Percentiles rank a stretch among this genome's conserved stretches.
These are phyloP conservation scores for Cyclostephanos invisitatus DNA, from an alignment of 108 stramenopile species.

Conservation along the genomic window DNA sequence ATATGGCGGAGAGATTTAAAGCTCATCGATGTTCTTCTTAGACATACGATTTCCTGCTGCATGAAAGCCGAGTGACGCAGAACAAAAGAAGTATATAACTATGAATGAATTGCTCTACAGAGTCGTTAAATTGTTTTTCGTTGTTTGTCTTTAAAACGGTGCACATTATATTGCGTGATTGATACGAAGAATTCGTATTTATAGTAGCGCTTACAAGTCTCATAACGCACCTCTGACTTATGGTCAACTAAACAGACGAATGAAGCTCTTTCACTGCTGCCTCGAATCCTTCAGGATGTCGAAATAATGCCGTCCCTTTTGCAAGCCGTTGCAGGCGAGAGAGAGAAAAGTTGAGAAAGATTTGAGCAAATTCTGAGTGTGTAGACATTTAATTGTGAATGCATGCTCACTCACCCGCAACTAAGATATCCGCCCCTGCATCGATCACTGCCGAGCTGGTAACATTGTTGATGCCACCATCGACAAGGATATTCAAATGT, in stretches of 20 bases:
- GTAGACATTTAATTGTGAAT: not conserved
- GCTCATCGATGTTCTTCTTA: not conserved
- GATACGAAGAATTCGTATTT: too few relatives aligned
- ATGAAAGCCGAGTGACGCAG: too few relatives aligned
- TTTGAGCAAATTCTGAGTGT: not conserved
- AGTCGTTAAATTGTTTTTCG: too few relatives aligned
- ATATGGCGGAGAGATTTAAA: constrained; percentile 85
- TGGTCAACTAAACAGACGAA: not conserved
- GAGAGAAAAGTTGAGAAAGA: not conserved
- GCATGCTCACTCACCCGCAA: constrained; percentile 51
- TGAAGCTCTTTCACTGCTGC: constrained; percentile 44
- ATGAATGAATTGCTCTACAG: too few relatives aligned
- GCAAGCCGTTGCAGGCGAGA: not conserved
- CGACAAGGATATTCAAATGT: constrained; percentile 63
- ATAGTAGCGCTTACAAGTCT: too few relatives aligned
- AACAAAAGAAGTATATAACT: too few relatives aligned
- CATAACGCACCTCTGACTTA: too few relatives aligned
- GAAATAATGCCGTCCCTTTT: constrained; percentile 53
- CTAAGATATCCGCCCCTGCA: constrained; percentile 71
- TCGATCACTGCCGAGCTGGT: constrained; percentile 48
- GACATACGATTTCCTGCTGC: not conserved
- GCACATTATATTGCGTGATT: too few relatives aligned
- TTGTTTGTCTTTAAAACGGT: too few relatives aligned
- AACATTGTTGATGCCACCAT: constrained; percentile 75
- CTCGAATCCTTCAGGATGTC: constrained; percentile 40